phyloP scores from a whole-genome alignment of 2,329 filamentous ascomycete genomes.

The Colletotrichum acutatum region DNA sequence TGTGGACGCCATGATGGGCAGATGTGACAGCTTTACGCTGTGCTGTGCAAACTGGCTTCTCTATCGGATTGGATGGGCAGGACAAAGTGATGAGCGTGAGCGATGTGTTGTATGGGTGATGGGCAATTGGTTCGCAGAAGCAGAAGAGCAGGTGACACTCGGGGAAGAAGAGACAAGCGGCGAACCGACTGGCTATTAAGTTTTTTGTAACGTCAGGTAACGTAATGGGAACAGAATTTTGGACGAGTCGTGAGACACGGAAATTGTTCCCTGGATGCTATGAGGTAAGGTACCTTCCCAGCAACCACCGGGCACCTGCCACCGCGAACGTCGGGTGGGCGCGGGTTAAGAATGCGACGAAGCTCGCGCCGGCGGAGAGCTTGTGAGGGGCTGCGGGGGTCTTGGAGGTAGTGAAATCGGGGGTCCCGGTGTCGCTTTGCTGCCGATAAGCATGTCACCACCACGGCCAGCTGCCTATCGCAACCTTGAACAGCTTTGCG shows the following conservation, averaged over 20 bases:
- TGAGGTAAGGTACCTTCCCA: background rate
- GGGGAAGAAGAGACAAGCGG: background rate
- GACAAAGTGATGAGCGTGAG: background rate
- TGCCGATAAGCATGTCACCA: conserved; percentile 4
- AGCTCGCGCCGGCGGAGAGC: conserved; percentile 11
- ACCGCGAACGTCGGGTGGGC: conserved; percentile 17
- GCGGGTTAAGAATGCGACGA: conserved; percentile 29
- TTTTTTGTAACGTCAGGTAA: conserved; percentile 10
- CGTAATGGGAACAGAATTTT: background rate
- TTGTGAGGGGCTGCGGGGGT: conserved; percentile 26
- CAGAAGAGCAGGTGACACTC: background rate
- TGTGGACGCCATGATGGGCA: conserved; percentile 29
- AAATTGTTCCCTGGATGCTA: conserved; percentile 11
- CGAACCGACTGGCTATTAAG: conserved; percentile 22
- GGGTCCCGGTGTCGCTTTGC: background rate
- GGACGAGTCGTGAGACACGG: conserved; percentile 20
- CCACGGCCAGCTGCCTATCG: conserved; percentile 16
- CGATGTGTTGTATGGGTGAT: background rate
- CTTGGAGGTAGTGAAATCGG: background rate
- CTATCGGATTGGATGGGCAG: background rate
- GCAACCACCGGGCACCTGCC: background rate
- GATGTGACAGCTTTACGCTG: background rate
- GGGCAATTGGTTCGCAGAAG: background rate
- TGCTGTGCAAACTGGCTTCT: background rate
- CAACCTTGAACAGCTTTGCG: conserved; percentile 10